Percentiles rank a stretch among this genome's conserved stretches.
phyloP scores from a whole-genome alignment of 345 rosid genomes.

The Abelmoschus esculentus region DNA sequence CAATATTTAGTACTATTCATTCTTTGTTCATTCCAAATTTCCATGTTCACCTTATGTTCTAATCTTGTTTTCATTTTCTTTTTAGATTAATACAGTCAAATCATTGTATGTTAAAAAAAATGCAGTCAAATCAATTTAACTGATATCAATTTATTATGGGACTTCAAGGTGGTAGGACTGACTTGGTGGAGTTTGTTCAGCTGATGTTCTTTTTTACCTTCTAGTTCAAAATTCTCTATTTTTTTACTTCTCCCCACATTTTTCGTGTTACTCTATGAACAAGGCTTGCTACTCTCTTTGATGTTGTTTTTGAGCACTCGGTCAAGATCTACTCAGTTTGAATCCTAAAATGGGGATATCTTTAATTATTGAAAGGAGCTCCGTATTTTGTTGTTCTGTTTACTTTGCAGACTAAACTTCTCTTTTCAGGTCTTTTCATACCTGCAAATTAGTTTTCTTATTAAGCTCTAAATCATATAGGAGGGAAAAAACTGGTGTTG shows the following conservation, averaged over 20 bases:
- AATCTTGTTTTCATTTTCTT: not conserved
- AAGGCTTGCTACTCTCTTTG: not conserved
- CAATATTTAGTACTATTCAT: not conserved
- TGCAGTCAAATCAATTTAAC: not conserved
- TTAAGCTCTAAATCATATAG: constrained; percentile 26
- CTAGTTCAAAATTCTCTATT: not conserved
- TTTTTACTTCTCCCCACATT: not conserved
- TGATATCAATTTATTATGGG: not conserved
- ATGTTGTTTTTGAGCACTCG: not conserved
- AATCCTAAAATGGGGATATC: constrained; percentile 1
- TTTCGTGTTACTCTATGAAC: not conserved
- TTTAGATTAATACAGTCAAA: not conserved
- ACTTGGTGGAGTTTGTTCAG: not conserved
- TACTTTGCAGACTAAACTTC: not conserved
- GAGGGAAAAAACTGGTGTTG: constrained; percentile 80
- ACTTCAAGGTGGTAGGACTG: not conserved
- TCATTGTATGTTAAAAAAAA: not conserved
- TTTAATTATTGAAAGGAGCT: constrained; percentile 2
- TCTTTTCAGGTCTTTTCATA: not conserved
- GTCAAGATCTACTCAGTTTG: not conserved
- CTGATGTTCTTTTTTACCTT: not conserved
- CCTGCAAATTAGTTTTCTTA: constrained; percentile 10
- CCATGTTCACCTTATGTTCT: not conserved
- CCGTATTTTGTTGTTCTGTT: not conserved
- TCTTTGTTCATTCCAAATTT: not conserved